Conservation (phyloP, 129 eudicot species). For the Centaurea solstitialis region DNA sequence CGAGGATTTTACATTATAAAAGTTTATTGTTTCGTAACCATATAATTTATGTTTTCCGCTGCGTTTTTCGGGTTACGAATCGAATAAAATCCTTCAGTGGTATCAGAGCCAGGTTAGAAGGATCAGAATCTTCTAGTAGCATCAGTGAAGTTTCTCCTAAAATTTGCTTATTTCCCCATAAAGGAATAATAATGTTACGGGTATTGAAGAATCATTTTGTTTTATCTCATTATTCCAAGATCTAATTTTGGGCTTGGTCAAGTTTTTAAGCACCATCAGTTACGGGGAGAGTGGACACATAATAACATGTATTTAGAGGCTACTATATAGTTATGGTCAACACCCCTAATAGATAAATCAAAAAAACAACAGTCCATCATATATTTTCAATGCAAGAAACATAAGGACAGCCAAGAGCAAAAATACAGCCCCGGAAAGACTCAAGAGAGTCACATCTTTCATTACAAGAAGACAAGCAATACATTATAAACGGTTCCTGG, state of each 20-base stretch:
- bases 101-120: no score
- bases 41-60: no score
- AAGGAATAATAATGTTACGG: background rate
- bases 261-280: background rate
- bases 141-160: background rate
- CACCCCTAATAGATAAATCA: background rate
- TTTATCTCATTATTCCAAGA: background rate
- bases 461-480: background rate
- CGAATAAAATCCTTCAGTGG: no score
- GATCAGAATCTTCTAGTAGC: background rate
- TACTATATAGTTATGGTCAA: background rate
- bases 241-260: background rate
- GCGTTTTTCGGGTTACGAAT: no score
- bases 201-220: background rate
- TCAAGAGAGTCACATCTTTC: background rate
- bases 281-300: background rate
- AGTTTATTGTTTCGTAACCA: no score
- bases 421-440: background rate
- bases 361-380: background rate
- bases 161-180: background rate
- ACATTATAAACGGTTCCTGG: background rate
- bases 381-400: background rate
- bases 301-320: background rate
- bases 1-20: no score
- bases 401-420: background rate